Evolutionary conservation across 129 eudicot genomes (phyloP), one percentile per base, ranked within the genome.

Genomic region (Arctium lappa): DNA sequence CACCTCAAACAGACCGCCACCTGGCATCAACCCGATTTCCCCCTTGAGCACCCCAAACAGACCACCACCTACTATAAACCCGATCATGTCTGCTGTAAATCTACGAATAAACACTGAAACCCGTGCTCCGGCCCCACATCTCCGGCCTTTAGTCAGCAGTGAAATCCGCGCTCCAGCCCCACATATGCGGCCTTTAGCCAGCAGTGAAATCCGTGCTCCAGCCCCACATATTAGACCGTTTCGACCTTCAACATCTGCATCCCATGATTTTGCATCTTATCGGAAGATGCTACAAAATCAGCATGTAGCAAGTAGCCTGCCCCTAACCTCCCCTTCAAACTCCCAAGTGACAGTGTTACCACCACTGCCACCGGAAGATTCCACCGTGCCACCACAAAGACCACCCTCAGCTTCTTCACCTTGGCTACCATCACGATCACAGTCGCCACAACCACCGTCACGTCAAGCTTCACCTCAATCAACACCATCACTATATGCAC

Each of bases 171-270:
- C 91, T 30, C 88, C 82, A 2, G 91, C 94, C 53, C 94, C 92
- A 42, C 94, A 90, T 68, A 62, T 92, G 65, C 90, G 86, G 31
- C 85, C 83, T 15, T 77, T 75, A 42, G 15, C 3, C 30, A 56
- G 76, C 42, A 83, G 82, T 22, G 94, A 85, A 27, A 36, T 81
- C 7, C 94, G 94, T 74, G 84, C 92, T 22, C 88, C 86, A 0
- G 88, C 97, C 69, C 94, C 91, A 39, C 97, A 90, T 71, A 80
- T 89, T 63, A 92, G 85, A 30, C 83, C 89, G 4, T 86, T 83
- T 62, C 84, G 89, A 77, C 85, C 93, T 22, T 65, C 90, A 63
- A 29, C 78, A 8, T 71, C 87, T n/a, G 42, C 46, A 4, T 63
- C 88, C 65, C 46, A 88, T 6, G 85, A 53, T 79, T 6, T 56